Conservation (phyloP, 2,329 filamentous ascomycete species). For the Fusarium dlaminii region DNA sequence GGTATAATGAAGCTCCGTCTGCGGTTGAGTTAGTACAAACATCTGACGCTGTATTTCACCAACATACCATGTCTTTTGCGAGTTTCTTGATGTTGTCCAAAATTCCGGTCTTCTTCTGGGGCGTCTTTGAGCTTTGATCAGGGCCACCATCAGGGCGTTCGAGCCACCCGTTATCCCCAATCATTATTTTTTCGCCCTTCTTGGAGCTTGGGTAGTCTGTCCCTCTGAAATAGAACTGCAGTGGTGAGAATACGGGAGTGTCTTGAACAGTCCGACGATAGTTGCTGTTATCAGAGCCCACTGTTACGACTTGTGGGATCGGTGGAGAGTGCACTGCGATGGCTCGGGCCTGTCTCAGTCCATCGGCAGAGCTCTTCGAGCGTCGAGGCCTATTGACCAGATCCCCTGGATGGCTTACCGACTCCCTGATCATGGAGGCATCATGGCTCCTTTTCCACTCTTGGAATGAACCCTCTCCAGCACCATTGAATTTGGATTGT, state of each 20-base stretch:
- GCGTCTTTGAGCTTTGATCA: slow-evolving; percentile 40
- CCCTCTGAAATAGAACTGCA: slow-evolving; percentile 55
- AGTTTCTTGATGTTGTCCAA: slow-evolving; percentile 61
- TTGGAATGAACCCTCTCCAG: slow-evolving; percentile 37
- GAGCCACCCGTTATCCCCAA: slow-evolving; percentile 67
- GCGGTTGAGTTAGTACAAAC: slow-evolving; percentile 17
- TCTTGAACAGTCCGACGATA: slow-evolving; percentile 5
- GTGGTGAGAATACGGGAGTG: slow-evolving; percentile 52
- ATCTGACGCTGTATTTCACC: not conserved
- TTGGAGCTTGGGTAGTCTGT: slow-evolving; percentile 51
- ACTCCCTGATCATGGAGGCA: slow-evolving; percentile 30
- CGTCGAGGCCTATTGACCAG: slow-evolving; percentile 37
- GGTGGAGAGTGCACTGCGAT: slow-evolving; percentile 18
- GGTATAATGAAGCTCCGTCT: slow-evolving; percentile 51
- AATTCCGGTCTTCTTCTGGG: slow-evolving; percentile 53
- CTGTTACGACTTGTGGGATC: slow-evolving; percentile 25
- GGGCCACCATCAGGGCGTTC: slow-evolving; percentile 52
- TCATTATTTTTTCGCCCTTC: slow-evolving; percentile 60
- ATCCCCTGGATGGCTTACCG: slow-evolving; percentile 15
- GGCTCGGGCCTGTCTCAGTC: slow-evolving; percentile 20
- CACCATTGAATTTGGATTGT: slow-evolving; percentile 32
- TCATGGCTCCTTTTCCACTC: slow-evolving; percentile 40
- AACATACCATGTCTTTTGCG: slow-evolving; percentile 63
- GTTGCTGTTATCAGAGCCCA: not conserved
- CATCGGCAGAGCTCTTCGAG: slow-evolving; percentile 45